These are phyloP conservation scores for Aegilops tauschii DNA, from an alignment of 176 grass and related monocot genomes.

Conservation along the genomic window DNA sequence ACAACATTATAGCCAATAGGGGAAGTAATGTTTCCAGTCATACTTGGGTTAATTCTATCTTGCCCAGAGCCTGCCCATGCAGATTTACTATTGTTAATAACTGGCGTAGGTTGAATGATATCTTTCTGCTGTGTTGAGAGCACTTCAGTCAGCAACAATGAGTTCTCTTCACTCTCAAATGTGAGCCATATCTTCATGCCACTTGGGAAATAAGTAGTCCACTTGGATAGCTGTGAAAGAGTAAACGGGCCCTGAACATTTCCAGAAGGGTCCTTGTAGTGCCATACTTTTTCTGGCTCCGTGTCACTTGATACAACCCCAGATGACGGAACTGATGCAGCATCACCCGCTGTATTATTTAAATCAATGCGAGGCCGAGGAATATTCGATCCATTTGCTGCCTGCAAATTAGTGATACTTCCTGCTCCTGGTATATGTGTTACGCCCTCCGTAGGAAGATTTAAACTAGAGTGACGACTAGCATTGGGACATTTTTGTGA, in stretches of 20 bases:
- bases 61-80: conserved; percentile 24
- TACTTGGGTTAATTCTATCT: conserved; percentile 41
- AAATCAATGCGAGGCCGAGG: conserved; percentile 34
- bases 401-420: conserved; percentile 24
- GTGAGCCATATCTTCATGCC: conserved; percentile 80
- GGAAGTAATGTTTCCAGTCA: conserved; percentile 30
- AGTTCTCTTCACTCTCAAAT: conserved; percentile 85
- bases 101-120: conserved; percentile 36
- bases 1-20: conserved; percentile 28
- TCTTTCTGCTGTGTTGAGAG: conserved; percentile 54
- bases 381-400: conserved; percentile 27
- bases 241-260: conserved; percentile 88
- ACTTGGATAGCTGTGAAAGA: conserved; percentile 77
- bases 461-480: conserved; percentile 13
- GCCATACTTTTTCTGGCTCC: conserved; percentile 89
- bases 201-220: conserved; percentile 66
- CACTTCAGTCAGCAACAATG: conserved; percentile 66
- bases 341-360: conserved; percentile 37
- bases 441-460: conserved; percentile 13
- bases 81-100: conserved; percentile 24
- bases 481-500: conserved; percentile 23
- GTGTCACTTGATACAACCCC: conserved; percentile 32
- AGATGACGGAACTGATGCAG: conserved; percentile 33
- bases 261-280: conserved; percentile 88
- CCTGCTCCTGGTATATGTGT: conserved; percentile 23